phyloP scores from a whole-genome alignment of 495 filamentous ascomycete species.

The Aspergillus haitiensis region DNA sequence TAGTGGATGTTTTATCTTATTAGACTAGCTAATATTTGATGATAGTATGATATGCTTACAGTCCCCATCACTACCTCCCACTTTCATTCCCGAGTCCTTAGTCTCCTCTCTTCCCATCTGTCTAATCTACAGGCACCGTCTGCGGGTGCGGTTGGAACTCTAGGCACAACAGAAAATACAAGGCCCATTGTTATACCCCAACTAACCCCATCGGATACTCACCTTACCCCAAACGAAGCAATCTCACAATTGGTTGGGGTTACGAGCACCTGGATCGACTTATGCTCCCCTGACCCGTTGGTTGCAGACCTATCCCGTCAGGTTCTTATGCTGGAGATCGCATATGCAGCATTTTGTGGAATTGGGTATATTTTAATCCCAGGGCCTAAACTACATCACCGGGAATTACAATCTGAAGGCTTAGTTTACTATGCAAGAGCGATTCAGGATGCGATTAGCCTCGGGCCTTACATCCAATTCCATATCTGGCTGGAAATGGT shows the following conservation, averaged over 20 bases:
- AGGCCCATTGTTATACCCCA: conserved; percentile 63
- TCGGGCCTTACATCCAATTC: conserved; percentile 73
- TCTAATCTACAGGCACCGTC: conserved; percentile 35
- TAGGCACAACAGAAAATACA: conserved; percentile 39
- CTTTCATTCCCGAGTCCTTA: conserved; percentile 75
- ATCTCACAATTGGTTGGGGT: conserved; percentile 71
- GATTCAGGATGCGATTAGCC: conserved; percentile 74
- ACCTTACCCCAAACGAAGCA: conserved; percentile 67
- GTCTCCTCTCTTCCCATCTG: conserved; percentile 60
- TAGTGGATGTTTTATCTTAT: neutral
- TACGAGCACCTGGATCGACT: conserved; percentile 84
- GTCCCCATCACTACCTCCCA: conserved; percentile 79
- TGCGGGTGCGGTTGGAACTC: conserved; percentile 36
- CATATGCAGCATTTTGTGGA: conserved; percentile 94
- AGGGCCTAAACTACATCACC: conserved; percentile 62
- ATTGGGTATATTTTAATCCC: conserved; percentile 78
- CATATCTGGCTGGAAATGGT: conserved; percentile 82
- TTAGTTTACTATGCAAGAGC: conserved; percentile 76
- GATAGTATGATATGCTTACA: conserved; percentile 90
- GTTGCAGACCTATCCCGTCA: conserved; percentile 82
- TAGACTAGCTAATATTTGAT: conserved; percentile 16
- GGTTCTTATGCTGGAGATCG: conserved; percentile 84
- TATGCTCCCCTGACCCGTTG: conserved; percentile 78
- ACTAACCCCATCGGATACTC: conserved; percentile 70
- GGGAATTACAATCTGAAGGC: conserved; percentile 45